Conservation (phyloP, 2,329 filamentous ascomycete species). For the Aspergillus sp. region DNA sequence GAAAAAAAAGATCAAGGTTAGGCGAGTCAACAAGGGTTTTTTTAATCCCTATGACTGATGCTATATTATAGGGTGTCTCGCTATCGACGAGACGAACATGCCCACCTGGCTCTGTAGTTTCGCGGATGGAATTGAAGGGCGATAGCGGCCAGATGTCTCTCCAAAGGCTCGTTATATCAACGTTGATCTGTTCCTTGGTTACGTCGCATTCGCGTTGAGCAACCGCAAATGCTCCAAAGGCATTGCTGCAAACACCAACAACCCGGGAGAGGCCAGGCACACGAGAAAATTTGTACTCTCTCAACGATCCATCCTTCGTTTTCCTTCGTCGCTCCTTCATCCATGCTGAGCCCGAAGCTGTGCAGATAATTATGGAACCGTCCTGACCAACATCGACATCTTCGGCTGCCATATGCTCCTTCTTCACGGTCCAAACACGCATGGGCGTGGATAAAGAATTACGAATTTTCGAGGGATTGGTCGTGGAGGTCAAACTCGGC, state of each 20-base stretch:
- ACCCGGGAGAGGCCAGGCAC: slow-evolving; percentile 86
- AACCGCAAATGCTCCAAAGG: slow-evolving; percentile 85
- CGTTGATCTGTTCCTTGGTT: slow-evolving; percentile 67
- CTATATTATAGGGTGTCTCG: slow-evolving; percentile 32
- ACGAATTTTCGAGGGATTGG: slow-evolving; percentile 87
- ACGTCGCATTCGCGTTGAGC: slow-evolving; percentile 82
- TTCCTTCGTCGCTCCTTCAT: slow-evolving; percentile 79
- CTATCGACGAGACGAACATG: slow-evolving; percentile 31
- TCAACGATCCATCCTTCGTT: slow-evolving; percentile 71
- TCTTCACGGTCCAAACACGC: slow-evolving; percentile 85
- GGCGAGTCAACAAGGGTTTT: slow-evolving; percentile 44
- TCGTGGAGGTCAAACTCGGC: slow-evolving; percentile 70
- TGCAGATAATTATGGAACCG: slow-evolving; percentile 92
- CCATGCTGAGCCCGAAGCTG: slow-evolving; percentile 91
- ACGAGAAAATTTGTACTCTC: slow-evolving; percentile 94
- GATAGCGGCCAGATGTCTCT: slow-evolving; percentile 70
- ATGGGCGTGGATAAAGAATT: slow-evolving; percentile 75
- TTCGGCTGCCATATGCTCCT: slow-evolving; percentile 76
- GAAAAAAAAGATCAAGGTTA: slow-evolving; percentile 46
- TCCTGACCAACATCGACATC: slow-evolving; percentile 90
- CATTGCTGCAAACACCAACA: slow-evolving; percentile 78
- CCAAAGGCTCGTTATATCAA: slow-evolving; percentile 70
- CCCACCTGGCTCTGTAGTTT: slow-evolving; percentile 40
- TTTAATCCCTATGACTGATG: slow-evolving; percentile 32
- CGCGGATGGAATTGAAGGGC: slow-evolving; percentile 62